A percentile compares a stretch with the other conserved stretches of the same genome.
Evolutionary conservation across 2,329 filamentous ascomycete species (phyloP).

Genomic region (Rhinocladiella similis): DNA sequence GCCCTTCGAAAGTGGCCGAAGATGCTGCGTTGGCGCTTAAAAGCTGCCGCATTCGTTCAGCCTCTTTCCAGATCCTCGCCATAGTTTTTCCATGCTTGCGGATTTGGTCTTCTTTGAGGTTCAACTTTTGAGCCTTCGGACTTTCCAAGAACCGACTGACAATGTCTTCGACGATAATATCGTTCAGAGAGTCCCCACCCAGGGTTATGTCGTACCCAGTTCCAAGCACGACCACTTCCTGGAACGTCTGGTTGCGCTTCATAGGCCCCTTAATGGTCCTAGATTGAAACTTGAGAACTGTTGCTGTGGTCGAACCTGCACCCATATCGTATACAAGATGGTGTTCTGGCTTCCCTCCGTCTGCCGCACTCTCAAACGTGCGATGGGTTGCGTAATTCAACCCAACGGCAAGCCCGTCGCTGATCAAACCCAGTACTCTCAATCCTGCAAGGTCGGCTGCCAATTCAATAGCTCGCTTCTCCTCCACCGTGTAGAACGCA

Average conservation of each 20-base stretch:
- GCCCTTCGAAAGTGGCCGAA: conserved; percentile 75
- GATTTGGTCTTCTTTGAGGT: conserved; percentile 62
- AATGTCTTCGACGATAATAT: conserved; percentile 87
- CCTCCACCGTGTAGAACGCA: conserved; percentile 83
- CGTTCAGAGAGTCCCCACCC: conserved; percentile 86
- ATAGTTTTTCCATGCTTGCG: conserved; percentile 78
- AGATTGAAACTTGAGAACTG: conserved; percentile 85
- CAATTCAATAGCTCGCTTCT: conserved; percentile 80
- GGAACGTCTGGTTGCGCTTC: conserved; percentile 92
- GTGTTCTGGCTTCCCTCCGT: conserved; percentile 83
- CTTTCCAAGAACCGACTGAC: conserved; percentile 74
- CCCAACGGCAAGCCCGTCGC: conserved; percentile 87
- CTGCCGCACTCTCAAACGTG: conserved; percentile 80
- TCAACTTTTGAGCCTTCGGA: conserved; percentile 51
- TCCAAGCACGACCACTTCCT: conserved; percentile 88
- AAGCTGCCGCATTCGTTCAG: conserved; percentile 81
- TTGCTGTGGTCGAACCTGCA: conserved; percentile 88
- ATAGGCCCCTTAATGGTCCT: conserved; percentile 86
- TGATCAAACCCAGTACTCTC: conserved; percentile 80
- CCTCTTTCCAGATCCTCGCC: conserved; percentile 90
- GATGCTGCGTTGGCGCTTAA: conserved; percentile 91
- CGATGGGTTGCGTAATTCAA: conserved; percentile 92
- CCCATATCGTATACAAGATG: conserved; percentile 98
- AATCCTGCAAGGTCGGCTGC: conserved; percentile 87
- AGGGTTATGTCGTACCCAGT: conserved; percentile 86